Percentiles rank a stretch among this genome's conserved stretches.
phyloP scores from a whole-genome alignment of 192 early-diverging fungal species.

The Backusella tarrabulga region DNA sequence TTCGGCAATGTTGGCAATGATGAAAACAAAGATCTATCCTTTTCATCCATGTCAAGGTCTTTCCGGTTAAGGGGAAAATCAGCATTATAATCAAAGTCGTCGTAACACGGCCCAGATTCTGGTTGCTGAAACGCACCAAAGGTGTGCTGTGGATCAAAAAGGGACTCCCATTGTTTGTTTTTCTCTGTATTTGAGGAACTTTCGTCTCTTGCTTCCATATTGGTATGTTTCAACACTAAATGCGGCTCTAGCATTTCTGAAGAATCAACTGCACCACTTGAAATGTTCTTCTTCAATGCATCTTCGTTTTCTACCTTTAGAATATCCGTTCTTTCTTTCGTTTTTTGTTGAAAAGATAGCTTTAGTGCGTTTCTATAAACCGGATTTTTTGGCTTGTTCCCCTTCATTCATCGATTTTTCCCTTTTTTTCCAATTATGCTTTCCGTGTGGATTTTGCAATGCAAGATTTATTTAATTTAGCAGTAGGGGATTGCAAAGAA shows the following conservation, averaged over 20 bases:
- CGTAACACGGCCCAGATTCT: background rate
- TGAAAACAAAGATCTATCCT: background rate
- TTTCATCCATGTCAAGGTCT: background rate
- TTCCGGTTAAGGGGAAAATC: background rate
- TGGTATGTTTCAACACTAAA: background rate
- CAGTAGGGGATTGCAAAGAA: background rate
- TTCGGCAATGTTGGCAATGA: conserved; percentile 14
- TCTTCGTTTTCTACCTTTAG: background rate
- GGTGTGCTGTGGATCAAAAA: conserved; percentile 24
- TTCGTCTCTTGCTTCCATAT: background rate
- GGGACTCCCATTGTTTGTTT: conserved; percentile 20
- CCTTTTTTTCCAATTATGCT: background rate
- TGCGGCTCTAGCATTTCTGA: background rate
- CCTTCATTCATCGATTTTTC: conserved; percentile 3
- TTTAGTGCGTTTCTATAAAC: background rate
- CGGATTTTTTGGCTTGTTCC: conserved; percentile 1
- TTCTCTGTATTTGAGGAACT: conserved; percentile 4
- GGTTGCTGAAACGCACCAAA: conserved; percentile 11
- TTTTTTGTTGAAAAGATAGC: conserved; percentile 3
- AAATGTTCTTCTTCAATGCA: background rate
- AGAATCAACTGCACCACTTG: background rate
- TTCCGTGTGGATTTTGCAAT: background rate
- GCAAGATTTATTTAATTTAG: background rate
- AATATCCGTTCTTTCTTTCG: background rate
- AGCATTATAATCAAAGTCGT: background rate